Base-by-base conservation (phyloP, 2,329 filamentous ascomycete genomes). In the Colletotrichum somersetense region DNA sequence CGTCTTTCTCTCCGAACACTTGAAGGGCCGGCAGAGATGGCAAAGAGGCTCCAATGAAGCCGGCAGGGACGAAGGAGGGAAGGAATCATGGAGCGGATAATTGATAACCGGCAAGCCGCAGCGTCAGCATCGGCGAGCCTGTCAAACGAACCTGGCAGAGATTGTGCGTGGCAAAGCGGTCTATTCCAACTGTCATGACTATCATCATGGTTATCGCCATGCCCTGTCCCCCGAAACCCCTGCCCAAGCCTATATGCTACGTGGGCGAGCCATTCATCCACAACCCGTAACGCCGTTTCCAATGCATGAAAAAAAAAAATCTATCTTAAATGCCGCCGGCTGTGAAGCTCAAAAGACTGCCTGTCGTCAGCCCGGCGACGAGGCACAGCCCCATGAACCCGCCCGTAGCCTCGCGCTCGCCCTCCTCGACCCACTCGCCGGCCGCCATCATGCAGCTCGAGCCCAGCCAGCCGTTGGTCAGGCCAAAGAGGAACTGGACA, bases 311-410 rank as follows among this genome's bases (percentile, higher is more conserved):
- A 3, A 30, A 30, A 3, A 30, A 30, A 30, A 30, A 30, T 26
- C 52, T 20, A 33, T 62, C 72, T 79, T 79, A 87, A 62, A 88
- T 80, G 7, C 84, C 85, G 0, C 91, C 88, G 74, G 90, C 89
- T 12, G 91, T 86, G 81, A 98, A 99, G 80, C 95, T 98, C 79
- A 97, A 81, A 77, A 98, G 81, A 82, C 96, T 98, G n/a, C 96
- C 96, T 33, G 87, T 86, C 2, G 94, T 89, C 81, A 98, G 83
- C 0, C 96, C 96, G 6, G 89, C 90, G 23, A 98, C 93, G n/a
- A 98, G 88, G 80, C 92, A 94, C 74, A 98, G 81, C 4, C 93
- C 92, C 96, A 99, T 98, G 80, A 98, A 98, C 1, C 93, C 94
- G 58, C 96, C 96, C 0, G 95, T 91, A 7, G 94, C 95, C 83